phyloP scores from a whole-genome alignment of 768 basidiomycete genomes.

The Neoboletus brunneissimus region DNA sequence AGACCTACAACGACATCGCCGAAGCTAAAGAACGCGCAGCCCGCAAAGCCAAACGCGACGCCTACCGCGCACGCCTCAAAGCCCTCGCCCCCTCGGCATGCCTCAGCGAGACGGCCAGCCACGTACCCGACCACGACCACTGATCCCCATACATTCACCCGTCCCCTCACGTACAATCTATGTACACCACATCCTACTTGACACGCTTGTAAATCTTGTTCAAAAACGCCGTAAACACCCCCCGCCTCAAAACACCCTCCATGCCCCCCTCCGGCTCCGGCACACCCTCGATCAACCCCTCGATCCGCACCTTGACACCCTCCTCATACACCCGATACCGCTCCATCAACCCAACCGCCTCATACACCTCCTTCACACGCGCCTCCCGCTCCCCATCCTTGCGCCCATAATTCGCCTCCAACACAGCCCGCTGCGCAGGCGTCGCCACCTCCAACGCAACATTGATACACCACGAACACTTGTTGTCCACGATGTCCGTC shows the following conservation, averaged over 20 bases:
- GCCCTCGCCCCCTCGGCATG: background rate
- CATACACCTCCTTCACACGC: slow-evolving; percentile 69
- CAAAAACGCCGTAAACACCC: slow-evolving; percentile 84
- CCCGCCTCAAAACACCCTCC: slow-evolving; percentile 48
- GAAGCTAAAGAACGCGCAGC: slow-evolving; percentile 5
- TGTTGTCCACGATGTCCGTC: slow-evolving; percentile 98
- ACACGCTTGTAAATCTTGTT: slow-evolving; percentile 76
- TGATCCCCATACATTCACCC: too few species aligned
- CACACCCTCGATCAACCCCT: slow-evolving; percentile 65
- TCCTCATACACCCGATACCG: slow-evolving; percentile 81
- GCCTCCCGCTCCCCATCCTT: slow-evolving; percentile 49
- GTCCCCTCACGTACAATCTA: background rate
- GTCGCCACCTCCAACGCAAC: slow-evolving; percentile 64
- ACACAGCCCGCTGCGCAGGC: slow-evolving; percentile 52
- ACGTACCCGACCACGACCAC: background rate
- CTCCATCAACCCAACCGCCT: slow-evolving; percentile 59
- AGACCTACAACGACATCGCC: background rate
- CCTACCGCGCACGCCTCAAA: slow-evolving; percentile 8
- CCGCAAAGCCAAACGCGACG: slow-evolving; percentile 12
- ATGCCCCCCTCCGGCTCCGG: slow-evolving; percentile 50
- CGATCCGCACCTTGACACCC: slow-evolving; percentile 62
- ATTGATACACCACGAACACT: slow-evolving; percentile 97
- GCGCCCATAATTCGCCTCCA: slow-evolving; percentile 67
- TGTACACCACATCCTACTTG: slow-evolving; percentile 36
- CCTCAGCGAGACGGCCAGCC: too few species aligned